Percentiles rank a stretch among this genome's conserved stretches.
phyloP scores from a whole-genome alignment of 192 early-diverging fungal genomes.

The Obelidium mucronatum region DNA sequence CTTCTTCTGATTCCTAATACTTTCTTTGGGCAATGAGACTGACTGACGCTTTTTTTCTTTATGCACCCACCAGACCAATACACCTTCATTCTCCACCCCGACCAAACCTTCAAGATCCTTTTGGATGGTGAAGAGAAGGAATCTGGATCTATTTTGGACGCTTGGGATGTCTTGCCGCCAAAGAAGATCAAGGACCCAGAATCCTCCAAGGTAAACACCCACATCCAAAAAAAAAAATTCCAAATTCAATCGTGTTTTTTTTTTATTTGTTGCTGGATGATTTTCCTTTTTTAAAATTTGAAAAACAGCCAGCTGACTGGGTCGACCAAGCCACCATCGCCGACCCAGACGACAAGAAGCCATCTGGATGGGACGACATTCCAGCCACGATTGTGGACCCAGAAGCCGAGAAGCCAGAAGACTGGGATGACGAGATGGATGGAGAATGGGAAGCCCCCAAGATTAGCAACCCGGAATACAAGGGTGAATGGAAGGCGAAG shows the following conservation, averaged over 20 bases:
- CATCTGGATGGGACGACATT: conserved; percentile 74
- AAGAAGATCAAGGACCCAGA: conserved; percentile 53
- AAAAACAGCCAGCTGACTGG: conserved; percentile 34
- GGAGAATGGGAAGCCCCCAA: conserved; percentile 58
- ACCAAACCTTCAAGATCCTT: conserved; percentile 56
- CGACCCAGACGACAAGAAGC: conserved; percentile 78
- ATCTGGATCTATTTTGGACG: conserved; percentile 49
- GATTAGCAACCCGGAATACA: conserved; percentile 56
- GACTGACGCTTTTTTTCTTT: too few relatives aligned
- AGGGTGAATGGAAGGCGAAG: conserved; percentile 45
- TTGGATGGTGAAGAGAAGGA: conserved; percentile 51
- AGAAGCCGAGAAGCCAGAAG: conserved; percentile 83
- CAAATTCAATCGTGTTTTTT: too few relatives aligned
- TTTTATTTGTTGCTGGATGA: too few relatives aligned
- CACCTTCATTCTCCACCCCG: conserved; percentile 55
- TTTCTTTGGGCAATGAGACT: background rate
- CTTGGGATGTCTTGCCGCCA: conserved; percentile 56
- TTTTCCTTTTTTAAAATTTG: too few relatives aligned
- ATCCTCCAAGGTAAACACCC: too few relatives aligned
- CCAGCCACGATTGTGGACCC: conserved; percentile 85
- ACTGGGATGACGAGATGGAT: conserved; percentile 74
- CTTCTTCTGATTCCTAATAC: background rate
- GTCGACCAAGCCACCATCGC: conserved; percentile 69
- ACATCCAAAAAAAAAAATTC: too few relatives aligned
- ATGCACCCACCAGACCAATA: conserved; percentile 52